Evolutionary conservation across 805 yeast genomes (phyloP).

Genomic region (Candida nemodendra): DNA sequence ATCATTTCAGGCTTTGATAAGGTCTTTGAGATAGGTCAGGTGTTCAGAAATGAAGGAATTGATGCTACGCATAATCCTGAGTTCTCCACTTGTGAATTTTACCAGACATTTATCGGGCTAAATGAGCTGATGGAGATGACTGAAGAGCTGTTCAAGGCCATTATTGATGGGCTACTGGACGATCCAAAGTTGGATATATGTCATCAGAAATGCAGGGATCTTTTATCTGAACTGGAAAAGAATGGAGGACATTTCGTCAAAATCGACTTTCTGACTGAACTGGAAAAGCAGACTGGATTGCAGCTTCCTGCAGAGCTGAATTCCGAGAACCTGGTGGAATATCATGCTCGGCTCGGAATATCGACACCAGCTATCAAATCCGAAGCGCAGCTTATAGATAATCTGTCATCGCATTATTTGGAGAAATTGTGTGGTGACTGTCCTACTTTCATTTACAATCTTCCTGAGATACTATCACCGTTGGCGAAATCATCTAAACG

Average conservation of each 20-base stretch:
- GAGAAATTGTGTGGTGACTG: conserved; percentile 57
- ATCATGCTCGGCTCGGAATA: conserved; percentile 38
- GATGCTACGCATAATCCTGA: conserved; percentile 95
- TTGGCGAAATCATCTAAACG: conserved; percentile 66
- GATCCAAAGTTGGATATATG: conserved; percentile 18
- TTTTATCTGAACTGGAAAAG: conserved; percentile 12
- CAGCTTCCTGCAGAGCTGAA: conserved; percentile 46
- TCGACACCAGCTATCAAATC: conserved; percentile 40
- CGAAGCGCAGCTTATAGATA: conserved; percentile 62
- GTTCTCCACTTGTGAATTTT: conserved; percentile 87
- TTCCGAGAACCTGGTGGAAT: conserved; percentile 39
- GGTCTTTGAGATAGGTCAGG: conserved; percentile 82
- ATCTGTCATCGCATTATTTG: conserved; percentile 55
- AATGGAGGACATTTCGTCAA: conserved; percentile 34
- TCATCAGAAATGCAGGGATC: conserved; percentile 23
- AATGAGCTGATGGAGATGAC: conserved; percentile 66
- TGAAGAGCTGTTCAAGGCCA: conserved; percentile 49
- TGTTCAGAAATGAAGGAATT: conserved; percentile 89
- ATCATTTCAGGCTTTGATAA: conserved; percentile 83
- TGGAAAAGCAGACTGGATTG: conserved; percentile 53
- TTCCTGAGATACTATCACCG: conserved; percentile 85
- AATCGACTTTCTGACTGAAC: conserved; percentile 65
- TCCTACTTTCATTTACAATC: conserved; percentile 78
- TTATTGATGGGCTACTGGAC: conserved; percentile 36
- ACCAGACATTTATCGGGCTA: conserved; percentile 67